phyloP scores from a whole-genome alignment of 2,329 filamentous ascomycete species.

The Neofusicoccum kwambonambiense region DNA sequence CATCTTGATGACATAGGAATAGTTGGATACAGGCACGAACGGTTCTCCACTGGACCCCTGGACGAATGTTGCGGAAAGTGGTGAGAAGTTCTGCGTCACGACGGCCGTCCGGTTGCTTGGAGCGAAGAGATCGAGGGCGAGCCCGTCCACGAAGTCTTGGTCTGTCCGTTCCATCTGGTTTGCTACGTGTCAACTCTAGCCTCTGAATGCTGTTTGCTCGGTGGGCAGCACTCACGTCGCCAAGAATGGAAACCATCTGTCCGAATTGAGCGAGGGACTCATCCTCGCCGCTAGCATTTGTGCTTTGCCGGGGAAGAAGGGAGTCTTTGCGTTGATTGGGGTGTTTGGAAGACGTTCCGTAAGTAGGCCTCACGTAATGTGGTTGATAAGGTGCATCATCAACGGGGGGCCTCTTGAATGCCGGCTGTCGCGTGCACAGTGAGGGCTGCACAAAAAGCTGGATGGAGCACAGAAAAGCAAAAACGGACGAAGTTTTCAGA shows the following conservation, averaged over 20 bases:
- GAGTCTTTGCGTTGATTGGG: too few relatives aligned
- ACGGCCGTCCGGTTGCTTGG: conserved; percentile 31
- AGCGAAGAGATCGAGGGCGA: conserved; percentile 35
- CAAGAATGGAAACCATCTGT: not conserved
- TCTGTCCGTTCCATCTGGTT: conserved; percentile 26
- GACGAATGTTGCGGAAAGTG: conserved; percentile 31
- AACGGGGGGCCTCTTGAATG: too few relatives aligned
- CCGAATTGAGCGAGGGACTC: not conserved
- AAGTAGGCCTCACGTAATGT: too few relatives aligned
- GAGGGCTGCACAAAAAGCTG: too few relatives aligned
- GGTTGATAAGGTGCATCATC: too few relatives aligned
- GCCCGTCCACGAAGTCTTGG: conserved; percentile 35
- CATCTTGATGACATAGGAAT: conserved; percentile 49
- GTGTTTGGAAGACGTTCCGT: too few relatives aligned
- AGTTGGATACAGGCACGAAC: conserved; percentile 34
- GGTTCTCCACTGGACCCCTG: conserved; percentile 28
- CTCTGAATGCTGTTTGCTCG: not conserved
- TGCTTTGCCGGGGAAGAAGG: not conserved
- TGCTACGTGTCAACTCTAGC: not conserved
- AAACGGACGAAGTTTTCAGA: too few relatives aligned
- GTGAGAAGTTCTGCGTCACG: conserved; percentile 31
- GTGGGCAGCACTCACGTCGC: not conserved
- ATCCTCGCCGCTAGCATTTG: not conserved
- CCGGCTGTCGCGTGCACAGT: too few relatives aligned
- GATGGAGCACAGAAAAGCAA: too few relatives aligned